Conservation (phyloP, 1,284 basidiomycete genomes). For the Cryptococcus floricola region DNA sequence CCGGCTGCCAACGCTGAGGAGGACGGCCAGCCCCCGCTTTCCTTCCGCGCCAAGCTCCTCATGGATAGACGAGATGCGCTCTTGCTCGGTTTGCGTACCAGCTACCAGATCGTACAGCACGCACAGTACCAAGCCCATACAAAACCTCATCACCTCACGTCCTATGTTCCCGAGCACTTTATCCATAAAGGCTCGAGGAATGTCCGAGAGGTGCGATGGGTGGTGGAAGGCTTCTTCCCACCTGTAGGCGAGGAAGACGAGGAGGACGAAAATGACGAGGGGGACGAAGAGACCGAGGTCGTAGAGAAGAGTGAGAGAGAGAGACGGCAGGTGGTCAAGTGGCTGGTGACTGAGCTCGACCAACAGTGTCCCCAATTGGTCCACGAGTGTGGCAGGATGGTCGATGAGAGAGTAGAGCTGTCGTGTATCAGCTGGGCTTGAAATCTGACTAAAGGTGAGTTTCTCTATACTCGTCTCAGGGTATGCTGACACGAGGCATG, state of each 20-base stretch:
- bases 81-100: constrained; percentile 5
- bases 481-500: not conserved
- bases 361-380: constrained; percentile 4
- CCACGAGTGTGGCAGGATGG: constrained; percentile 6
- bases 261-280: not conserved
- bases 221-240: constrained; percentile 1
- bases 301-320: constrained; percentile 4
- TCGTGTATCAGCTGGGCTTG: constrained; percentile 10
- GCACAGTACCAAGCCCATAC: not conserved
- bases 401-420: constrained; percentile 7
- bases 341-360: constrained; percentile 8
- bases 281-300: not conserved
- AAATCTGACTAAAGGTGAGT: not conserved
- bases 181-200: not conserved
- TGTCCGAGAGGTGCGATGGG: not conserved
- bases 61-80: constrained; percentile 2
- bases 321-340: constrained; percentile 4
- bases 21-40: not conserved
- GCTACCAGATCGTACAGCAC: not conserved
- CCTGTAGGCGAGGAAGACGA: not conserved
- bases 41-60: constrained; percentile 7
- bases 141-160: not conserved
- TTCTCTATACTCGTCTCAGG: not conserved
- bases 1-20: not conserved
- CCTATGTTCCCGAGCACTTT: not conserved